Evolutionary conservation across 163 green algal species (phyloP), one percentile per base, ranked within the genome.

Genomic region (Scenedesmus sp.): DNA sequence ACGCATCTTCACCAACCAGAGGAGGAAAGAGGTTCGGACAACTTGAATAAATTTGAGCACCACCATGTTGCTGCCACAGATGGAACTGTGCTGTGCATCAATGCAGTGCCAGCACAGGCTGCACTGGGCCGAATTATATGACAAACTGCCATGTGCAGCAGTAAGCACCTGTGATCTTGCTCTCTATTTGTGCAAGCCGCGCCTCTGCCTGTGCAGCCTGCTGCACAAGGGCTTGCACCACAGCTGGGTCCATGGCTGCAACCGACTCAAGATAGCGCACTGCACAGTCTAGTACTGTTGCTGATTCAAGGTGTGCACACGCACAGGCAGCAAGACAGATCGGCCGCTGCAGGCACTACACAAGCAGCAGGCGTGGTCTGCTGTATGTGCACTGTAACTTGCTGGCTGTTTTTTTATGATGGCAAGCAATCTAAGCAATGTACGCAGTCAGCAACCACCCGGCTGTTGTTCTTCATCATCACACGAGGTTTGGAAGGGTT

Each of bases 171-270:
- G 74, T 56, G 2, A 91, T 60, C 76, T 91, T 91, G 76, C 76
- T 86, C 76, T 91, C 87, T 76, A 91, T 91, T 34, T 79, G 56
- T 2, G 70, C 52, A 8, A 91, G 76, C n/a, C 87, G 74, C 7
- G 87, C 87, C 54, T 91, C 87, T 55, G 87, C 87, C 60, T 74
- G 26, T 52, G 54, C 57, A 55, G 87, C 87, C 57, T 91, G 87
- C 87, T 79, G 74, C 26, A 87, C 74, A 26, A 91, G 57, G 12
- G 87, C 87, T 60, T 85, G 56, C 26, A 91, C 23, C 23, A 91
- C 76, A 10, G 76, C 26, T 20, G 74, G 87, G 66, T 91, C 87
- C 87, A 91, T 91, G 57, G 34, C 34, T 74, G 82, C 56, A 26
- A 79, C 23, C 46, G 70, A 52, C 23, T n/a, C 34, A 46, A 46